Evolutionary conservation across 768 basidiomycete genomes (phyloP).

Genomic region (Megacollybia marginata): DNA sequence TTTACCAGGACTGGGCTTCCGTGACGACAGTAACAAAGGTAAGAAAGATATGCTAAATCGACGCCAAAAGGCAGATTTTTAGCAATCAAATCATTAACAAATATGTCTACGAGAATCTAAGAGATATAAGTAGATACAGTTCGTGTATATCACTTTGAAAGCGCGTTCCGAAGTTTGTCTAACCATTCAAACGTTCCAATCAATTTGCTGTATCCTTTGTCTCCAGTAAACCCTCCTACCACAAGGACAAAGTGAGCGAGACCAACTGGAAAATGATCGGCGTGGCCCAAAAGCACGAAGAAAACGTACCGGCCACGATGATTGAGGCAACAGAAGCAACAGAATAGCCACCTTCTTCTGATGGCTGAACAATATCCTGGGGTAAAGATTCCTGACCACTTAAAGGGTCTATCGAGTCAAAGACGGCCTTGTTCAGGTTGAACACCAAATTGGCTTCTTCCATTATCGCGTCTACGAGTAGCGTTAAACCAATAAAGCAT

Average conservation of each 20-base stretch:
- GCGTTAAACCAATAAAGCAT: background rate
- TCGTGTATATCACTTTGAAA: too few relatives aligned
- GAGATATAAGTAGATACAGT: too few relatives aligned
- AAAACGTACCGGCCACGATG: constrained; percentile 24
- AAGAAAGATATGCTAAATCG: too few relatives aligned
- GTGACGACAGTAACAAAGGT: too few relatives aligned
- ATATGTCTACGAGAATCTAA: too few relatives aligned
- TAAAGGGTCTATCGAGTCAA: constrained; percentile 24
- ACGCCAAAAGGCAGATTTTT: too few relatives aligned
- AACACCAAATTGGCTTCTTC: constrained; percentile 46
- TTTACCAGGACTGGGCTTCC: too few relatives aligned
- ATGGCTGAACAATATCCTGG: constrained; percentile 6
- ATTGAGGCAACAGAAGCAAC: constrained; percentile 28
- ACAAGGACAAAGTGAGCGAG: constrained; percentile 43
- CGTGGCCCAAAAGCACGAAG: background rate
- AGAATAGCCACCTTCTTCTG: constrained; percentile 18
- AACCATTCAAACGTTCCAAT: constrained; percentile 34
- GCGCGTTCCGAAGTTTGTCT: constrained; percentile 1
- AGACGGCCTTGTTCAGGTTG: constrained; percentile 38
- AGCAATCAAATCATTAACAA: too few relatives aligned
- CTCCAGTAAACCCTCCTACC: constrained; percentile 38
- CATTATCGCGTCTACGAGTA: constrained; percentile 30
- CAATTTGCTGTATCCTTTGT: constrained; percentile 38
- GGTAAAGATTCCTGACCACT: background rate
- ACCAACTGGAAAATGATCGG: constrained; percentile 21